Base-by-base conservation (phyloP, 192 early-diverging fungal species). In the Gonapodya prolifera region DNA sequence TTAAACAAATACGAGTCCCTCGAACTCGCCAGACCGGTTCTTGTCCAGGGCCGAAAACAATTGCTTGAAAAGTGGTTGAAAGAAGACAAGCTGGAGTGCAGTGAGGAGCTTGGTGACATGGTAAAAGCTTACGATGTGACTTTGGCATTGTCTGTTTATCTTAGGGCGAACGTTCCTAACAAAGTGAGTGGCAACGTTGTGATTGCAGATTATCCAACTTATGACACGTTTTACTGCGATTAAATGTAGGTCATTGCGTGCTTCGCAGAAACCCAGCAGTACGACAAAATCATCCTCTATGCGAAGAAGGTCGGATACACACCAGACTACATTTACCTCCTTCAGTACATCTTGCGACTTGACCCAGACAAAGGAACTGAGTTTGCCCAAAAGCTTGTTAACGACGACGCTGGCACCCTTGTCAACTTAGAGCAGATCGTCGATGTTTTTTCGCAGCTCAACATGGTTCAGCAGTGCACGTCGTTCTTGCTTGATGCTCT, bases 11-110 rank as follows among this genome's bases (percentile, higher is more conserved):
- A 91, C 84, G 97, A 99, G 84, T 94, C 95, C 8, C 84, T 99
- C 33, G 95, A 97, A 82, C 88, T 99, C 17, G 94, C 95, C 35
- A 88, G 90, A 76, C 96, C 96, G 1, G 96, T 98, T 35, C 84
- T 98, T 33, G 86, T 88, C 28, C 95, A 96, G 80, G 91, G 91
- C 70, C 90, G 94, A 75, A 99, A 97, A 82, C 90, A 96, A 75
- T 79, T 99, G 77, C 84, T 99, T 30, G 96, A 99, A 79, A 98
- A 96, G 82, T 99, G 96, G 96, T 86, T 99, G 76, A 97, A 97
- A 83, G 96, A 98, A 82, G 97, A 99, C 83, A 99, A 99, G 82
- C 87, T 99, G 8, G 93, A 96, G 77, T 97, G 96, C 86, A 96
- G 93, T 83, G 97, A 99, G 82, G 97, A 99, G 80, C 87, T 99